Conservation (phyloP, 768 basidiomycete species). For the Boletus eberwhitei region DNA sequence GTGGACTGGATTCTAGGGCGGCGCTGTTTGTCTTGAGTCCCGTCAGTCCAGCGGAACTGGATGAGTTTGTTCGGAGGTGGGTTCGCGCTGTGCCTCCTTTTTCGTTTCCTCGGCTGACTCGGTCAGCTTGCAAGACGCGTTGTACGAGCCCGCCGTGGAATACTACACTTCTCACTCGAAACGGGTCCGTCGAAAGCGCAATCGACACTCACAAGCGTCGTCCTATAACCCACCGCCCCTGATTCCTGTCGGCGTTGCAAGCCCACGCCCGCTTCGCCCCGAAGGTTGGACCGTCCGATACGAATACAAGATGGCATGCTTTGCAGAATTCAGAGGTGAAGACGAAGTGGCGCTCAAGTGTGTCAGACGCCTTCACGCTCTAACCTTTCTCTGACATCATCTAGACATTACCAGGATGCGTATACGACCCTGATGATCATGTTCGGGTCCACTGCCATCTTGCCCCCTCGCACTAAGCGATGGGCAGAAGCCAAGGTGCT, state of each 20-base stretch:
- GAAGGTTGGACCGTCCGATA: slow-evolving; percentile 96
- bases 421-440: slow-evolving; percentile 80
- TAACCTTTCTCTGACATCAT: slow-evolving; percentile 6
- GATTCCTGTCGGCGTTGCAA: slow-evolving; percentile 39
- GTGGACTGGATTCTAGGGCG: slow-evolving; percentile 86
- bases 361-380: slow-evolving; percentile 25
- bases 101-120: neutral
- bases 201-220: slow-evolving; percentile 65
- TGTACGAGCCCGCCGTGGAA: slow-evolving; percentile 86
- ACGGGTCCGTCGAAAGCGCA: slow-evolving; percentile 86
- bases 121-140: slow-evolving; percentile 76
- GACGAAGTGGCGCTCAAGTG: slow-evolving; percentile 91
- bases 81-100: neutral
- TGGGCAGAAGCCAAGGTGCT: slow-evolving; percentile 99
- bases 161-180: slow-evolving; percentile 94
- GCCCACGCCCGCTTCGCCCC: slow-evolving; percentile 60
- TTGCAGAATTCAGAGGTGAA: slow-evolving; percentile 93
- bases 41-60: slow-evolving; percentile 78
- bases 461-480: slow-evolving; percentile 90
- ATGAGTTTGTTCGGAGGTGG: slow-evolving; percentile 85
- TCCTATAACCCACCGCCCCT: slow-evolving; percentile 46
- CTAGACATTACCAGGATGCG: slow-evolving; percentile 91
- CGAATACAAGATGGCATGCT: slow-evolving; percentile 96
- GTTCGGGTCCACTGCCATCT: slow-evolving; percentile 82
- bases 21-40: slow-evolving; percentile 94